These are phyloP conservation scores for Botryotinia narcissicola DNA, from an alignment of 2,329 filamentous ascomycete genomes.

Conservation along the genomic window DNA sequence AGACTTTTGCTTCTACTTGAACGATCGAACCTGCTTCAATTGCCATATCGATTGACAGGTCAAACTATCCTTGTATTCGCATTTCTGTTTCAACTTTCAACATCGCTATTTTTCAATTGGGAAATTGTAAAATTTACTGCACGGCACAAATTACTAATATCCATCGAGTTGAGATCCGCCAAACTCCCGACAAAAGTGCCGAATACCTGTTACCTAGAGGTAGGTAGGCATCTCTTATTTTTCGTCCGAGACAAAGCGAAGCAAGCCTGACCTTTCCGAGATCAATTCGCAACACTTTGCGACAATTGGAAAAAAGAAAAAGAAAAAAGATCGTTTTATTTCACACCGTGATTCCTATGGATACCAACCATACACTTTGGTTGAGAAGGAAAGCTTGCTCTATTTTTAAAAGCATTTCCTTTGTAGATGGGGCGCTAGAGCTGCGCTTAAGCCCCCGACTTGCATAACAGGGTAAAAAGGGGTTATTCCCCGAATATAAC, in stretches of 20 bases:
- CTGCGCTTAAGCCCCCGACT: not conserved
- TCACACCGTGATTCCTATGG: not conserved
- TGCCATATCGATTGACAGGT: not conserved
- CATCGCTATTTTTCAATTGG: not conserved
- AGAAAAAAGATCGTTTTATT: not conserved
- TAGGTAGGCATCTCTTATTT: not conserved
- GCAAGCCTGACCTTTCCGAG: not conserved
- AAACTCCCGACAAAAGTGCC: not conserved
- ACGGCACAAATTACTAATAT: not conserved
- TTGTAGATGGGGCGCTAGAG: not conserved
- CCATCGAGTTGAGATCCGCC: not conserved
- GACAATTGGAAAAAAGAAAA: not conserved
- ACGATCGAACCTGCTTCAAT: not conserved
- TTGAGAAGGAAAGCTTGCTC: not conserved
- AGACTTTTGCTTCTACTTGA: not conserved
- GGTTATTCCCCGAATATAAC: not conserved
- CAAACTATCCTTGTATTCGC: not conserved
- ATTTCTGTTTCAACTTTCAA: not conserved
- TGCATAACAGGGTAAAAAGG: not conserved
- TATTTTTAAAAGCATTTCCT: not conserved
- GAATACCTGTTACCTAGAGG: not conserved
- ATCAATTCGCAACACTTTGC: not conserved
- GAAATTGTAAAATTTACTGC: not conserved
- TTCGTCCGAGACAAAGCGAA: not conserved
- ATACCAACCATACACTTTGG: not conserved